These are phyloP conservation scores for Pelargonium citronellum DNA, from an alignment of 441 rosid species.

Conservation along the genomic window DNA sequence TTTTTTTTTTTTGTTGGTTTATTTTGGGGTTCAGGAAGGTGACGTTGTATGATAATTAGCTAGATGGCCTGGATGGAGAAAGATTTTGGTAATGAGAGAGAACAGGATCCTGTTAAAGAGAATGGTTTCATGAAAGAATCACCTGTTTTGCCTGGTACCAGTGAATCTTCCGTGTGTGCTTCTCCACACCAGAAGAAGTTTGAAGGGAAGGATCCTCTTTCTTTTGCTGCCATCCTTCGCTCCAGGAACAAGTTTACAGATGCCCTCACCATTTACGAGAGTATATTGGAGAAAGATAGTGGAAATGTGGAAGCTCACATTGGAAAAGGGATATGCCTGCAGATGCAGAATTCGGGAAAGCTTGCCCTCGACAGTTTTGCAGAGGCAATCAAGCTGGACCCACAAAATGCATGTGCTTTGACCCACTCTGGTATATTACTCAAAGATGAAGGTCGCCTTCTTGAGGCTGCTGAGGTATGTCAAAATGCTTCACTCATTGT, in stretches of 20 bases:
- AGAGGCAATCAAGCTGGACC: constrained; percentile 77
- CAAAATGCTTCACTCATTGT: constrained; percentile 6
- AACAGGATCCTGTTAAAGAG: constrained; percentile 35
- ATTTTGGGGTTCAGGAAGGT: constrained; percentile 25
- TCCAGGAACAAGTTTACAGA: constrained; percentile 85
- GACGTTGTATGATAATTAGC: constrained; percentile 2
- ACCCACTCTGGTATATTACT: constrained; percentile 85
- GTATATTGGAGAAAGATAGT: constrained; percentile 60
- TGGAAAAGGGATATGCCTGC: constrained; percentile 95
- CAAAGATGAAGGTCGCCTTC: constrained; percentile 91
- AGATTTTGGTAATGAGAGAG: constrained; percentile 42
- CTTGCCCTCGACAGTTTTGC: constrained; percentile 79
- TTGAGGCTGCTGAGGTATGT: constrained; percentile 89
- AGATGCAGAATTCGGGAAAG: constrained; percentile 82
- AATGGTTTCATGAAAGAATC: constrained; percentile 62
- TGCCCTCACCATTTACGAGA: constrained; percentile 69
- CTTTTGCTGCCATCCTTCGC: constrained; percentile 82
- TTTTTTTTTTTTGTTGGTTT: background rate
- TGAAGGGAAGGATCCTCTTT: constrained; percentile 62
- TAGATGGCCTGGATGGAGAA: constrained; percentile 61
- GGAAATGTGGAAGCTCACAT: constrained; percentile 72
- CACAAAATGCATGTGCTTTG: constrained; percentile 81
- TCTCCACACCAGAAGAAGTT: constrained; percentile 31
- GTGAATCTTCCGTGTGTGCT: constrained; percentile 29
- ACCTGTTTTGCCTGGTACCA: constrained; percentile 41